A percentile compares a stretch with the other conserved stretches of the same genome.
These are phyloP conservation scores for Colletotrichum tropicicola DNA, from an alignment of 2,329 filamentous ascomycete genomes.

Conservation along the genomic window DNA sequence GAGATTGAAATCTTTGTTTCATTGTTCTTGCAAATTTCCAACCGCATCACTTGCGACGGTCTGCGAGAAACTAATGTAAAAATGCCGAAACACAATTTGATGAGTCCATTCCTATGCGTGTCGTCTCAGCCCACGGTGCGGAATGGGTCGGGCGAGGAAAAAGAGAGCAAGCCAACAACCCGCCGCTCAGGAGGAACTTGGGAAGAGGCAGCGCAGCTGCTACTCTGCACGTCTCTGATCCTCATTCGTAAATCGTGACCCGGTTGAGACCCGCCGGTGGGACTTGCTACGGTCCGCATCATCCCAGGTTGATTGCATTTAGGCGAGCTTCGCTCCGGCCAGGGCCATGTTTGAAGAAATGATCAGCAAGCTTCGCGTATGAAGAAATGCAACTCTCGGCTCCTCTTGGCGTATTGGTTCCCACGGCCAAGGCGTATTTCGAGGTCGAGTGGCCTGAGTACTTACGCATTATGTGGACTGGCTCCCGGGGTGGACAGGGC, in stretches of 20 bases:
- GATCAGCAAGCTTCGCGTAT: neutral
- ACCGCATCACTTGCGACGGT: neutral
- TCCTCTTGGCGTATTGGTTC: neutral
- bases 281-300: neutral
- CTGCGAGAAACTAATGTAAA: neutral
- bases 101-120: neutral
- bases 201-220: neutral
- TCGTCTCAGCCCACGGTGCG: neutral
- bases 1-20: no score
- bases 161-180: neutral
- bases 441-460: neutral
- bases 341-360: neutral
- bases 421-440: neutral
- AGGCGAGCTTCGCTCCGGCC: neutral
- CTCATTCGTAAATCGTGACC: no score
- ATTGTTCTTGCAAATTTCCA: no score
- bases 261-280: neutral
- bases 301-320: neutral
- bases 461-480: neutral
- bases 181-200: no score
- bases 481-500: no score
- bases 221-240: no score
- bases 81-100: neutral
- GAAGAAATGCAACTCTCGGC: neutral
- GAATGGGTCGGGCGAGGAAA: neutral